These are phyloP conservation scores for Emericellopsis terricola DNA, from an alignment of 495 filamentous ascomycete species.

Conservation along the genomic window DNA sequence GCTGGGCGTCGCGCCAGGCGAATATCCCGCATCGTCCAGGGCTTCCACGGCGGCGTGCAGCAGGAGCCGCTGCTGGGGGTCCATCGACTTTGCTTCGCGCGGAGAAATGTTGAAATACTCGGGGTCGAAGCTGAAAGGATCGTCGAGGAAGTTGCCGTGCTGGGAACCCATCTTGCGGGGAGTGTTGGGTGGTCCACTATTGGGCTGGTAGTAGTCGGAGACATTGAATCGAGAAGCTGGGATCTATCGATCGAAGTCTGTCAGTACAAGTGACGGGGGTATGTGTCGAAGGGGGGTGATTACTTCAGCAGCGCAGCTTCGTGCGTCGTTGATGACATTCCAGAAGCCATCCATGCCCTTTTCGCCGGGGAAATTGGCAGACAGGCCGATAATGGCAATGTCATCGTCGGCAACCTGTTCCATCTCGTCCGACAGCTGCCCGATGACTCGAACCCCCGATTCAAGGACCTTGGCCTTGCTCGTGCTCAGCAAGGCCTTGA, in stretches of 20 bases:
- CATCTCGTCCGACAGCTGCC: no score
- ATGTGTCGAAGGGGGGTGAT: conserved; percentile 17
- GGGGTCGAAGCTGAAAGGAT: conserved; percentile 29
- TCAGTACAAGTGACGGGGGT: no score
- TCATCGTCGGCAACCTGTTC: conserved; percentile 13
- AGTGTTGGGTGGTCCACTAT: no score
- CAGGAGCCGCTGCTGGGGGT: conserved; percentile 18
- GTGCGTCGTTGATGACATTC: conserved; percentile 16
- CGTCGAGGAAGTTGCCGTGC: conserved; percentile 28
- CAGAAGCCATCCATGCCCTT: conserved; percentile 27
- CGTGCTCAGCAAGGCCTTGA: no score
- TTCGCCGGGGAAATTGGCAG: conserved; percentile 28
- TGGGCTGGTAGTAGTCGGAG: no score
- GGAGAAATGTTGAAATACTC: conserved; percentile 27
- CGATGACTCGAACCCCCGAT: no score
- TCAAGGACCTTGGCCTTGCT: no score
- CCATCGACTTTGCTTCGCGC: conserved; percentile 14
- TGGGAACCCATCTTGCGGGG: conserved; percentile 20
- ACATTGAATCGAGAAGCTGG: no score
- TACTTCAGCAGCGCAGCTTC: conserved; percentile 11
- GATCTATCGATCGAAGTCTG: conserved; percentile 15
- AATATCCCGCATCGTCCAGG: conserved; percentile 15
- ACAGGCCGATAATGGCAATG: conserved; percentile 36
- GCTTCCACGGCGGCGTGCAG: conserved; percentile 16
- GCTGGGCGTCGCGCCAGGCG: no score